Evolutionary conservation across 2,329 filamentous ascomycete genomes (phyloP), one percentile per base, ranked within the genome.

Genomic region (Aphanoascus verrucosus): DNA sequence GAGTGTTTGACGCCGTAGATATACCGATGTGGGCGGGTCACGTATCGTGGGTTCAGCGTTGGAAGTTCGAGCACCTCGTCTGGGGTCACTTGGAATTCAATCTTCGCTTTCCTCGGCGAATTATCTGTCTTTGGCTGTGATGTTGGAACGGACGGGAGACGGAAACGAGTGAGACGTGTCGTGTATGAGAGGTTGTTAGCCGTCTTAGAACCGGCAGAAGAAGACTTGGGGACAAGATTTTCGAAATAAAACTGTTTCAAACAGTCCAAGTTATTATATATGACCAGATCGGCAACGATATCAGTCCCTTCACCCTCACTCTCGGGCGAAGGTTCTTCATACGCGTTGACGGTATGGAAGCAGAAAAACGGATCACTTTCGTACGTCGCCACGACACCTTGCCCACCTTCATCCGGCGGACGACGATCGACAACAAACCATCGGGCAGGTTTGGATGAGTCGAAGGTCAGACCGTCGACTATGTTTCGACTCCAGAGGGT

Each of bases 341-440:
- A 93, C 0, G 86, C 79, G 60, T 94, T 94, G 63, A 88, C 73
- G 0, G 79, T 80, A 68, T 94, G 88, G 66, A 94, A 94, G 67
- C 81, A 84, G 72, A 90, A 94, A 45, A 82, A 82, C 0, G 85
- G 77, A 0, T 79, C 75, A 14, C 80, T 84, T 15, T 83, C 77
- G 61, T 85, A 90, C 1, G 76, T 79, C 6, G 80, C 83, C 0
- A 93, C 76, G 0, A 93, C 70, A 0, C 87, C 86, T 46, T 74
- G 74, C 3, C 74, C 77, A 73, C 68, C 2, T 64, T 73, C 64
- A 38, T 62, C 61, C 3, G 55, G 28, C 8, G 62, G 49, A 20
- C 60, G 59, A 1, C 87, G 80, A 64, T 93, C 86, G 15, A 94
- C 68, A 0, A 94, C 79, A 58, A 86, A 81, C 88, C 88, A 94